These are phyloP conservation scores for Diaporthe caulivora DNA, from an alignment of 2,329 filamentous ascomycete genomes.

Conservation along the genomic window DNA sequence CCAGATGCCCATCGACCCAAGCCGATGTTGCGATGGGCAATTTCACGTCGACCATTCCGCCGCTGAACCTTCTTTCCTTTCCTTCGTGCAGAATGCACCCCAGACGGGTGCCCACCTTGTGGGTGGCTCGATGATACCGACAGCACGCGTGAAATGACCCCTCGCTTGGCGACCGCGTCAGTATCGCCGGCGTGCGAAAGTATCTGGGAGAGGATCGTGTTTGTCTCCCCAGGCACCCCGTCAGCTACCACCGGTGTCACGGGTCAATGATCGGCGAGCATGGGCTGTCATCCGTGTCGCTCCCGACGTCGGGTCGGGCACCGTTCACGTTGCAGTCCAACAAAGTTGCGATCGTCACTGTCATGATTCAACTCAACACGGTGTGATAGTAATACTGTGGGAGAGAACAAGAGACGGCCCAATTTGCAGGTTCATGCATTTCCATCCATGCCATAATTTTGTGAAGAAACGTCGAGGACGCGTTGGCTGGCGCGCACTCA, in stretches of 20 bases:
- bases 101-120: conserved; percentile 4
- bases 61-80: not conserved
- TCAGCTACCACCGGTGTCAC: not conserved
- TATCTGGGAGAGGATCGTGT: not conserved
- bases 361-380: conserved; percentile 25
- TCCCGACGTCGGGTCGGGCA: conserved; percentile 29
- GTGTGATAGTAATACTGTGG: conserved; percentile 27
- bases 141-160: conserved; percentile 28
- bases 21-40: conserved; percentile 26
- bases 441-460: not conserved
- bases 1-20: not conserved
- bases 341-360: conserved; percentile 25
- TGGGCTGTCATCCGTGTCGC: not conserved
- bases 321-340: conserved; percentile 14
- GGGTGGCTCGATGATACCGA: conserved; percentile 1
- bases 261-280: conserved; percentile 16
- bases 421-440: conserved; percentile 5
- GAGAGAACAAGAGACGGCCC: not conserved
- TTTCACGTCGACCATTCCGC: conserved; percentile 14
- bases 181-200: not conserved
- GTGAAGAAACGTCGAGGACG: not conserved
- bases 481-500: conserved; percentile 13
- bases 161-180: conserved; percentile 17
- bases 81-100: conserved; percentile 23
- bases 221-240: not conserved